phyloP scores from a whole-genome alignment of 2,329 filamentous ascomycete species.

The Fusarium tjaetaba region DNA sequence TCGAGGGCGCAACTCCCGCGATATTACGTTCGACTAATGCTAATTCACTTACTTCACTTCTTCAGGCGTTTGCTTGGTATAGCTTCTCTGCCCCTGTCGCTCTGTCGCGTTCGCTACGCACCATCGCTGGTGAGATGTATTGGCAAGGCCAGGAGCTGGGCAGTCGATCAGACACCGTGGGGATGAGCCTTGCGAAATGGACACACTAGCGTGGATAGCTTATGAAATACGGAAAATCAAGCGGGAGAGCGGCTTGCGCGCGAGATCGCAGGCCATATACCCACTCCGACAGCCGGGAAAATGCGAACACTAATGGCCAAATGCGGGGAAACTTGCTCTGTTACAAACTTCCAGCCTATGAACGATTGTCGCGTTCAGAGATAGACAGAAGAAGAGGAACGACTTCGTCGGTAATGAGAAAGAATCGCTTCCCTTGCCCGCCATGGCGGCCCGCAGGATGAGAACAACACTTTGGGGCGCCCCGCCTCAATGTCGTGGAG shows the following conservation, averaged over 20 bases:
- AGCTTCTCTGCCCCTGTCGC: rapidly evolving
- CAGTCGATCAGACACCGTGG: neutral
- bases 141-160: neutral
- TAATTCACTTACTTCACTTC: rapidly evolving
- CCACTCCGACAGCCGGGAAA: neutral
- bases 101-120: neutral
- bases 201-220: no score
- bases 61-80: rapidly evolving
- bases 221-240: neutral
- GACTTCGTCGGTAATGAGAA: rapidly evolving
- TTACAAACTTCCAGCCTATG: neutral
- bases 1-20: rapidly evolving
- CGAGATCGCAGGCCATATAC: no score
- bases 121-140: rapidly evolving
- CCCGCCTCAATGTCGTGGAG: rapidly evolving
- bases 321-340: rapidly evolving
- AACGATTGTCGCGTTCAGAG: neutral
- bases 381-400: rapidly evolving
- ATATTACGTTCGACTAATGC: rapidly evolving
- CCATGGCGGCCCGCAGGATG: neutral
- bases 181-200: no score
- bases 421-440: rapidly evolving
- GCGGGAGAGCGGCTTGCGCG: neutral
- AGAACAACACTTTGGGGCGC: neutral
- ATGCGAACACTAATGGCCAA: rapidly evolving